phyloP scores from a whole-genome alignment of 2,329 filamentous ascomycete genomes.

The Alternaria atra region DNA sequence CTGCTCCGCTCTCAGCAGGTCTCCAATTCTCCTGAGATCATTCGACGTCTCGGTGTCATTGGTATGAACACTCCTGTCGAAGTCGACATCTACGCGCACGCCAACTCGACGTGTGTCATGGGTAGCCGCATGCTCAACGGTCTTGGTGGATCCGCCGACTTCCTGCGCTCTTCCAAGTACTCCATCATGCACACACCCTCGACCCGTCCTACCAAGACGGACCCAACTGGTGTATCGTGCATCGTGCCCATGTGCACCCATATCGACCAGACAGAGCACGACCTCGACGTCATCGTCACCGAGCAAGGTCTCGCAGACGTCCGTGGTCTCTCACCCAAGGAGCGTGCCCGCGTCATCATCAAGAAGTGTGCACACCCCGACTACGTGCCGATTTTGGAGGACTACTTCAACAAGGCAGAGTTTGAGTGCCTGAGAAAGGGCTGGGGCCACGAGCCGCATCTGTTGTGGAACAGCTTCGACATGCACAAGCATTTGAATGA shows the following conservation, averaged over 20 bases:
- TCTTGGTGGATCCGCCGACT: slow-evolving; percentile 82
- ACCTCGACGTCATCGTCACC: slow-evolving; percentile 87
- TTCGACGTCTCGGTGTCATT: slow-evolving; percentile 84
- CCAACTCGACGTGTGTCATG: slow-evolving; percentile 90
- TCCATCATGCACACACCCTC: slow-evolving; percentile 93
- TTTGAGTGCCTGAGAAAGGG: slow-evolving; percentile 85
- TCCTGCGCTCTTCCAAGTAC: slow-evolving; percentile 81
- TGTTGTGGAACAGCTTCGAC: slow-evolving; percentile 86
- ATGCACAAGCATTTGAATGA: slow-evolving; percentile 85
- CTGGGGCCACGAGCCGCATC: slow-evolving; percentile 88
- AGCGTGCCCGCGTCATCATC: slow-evolving; percentile 86
- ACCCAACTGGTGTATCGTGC: slow-evolving; percentile 82
- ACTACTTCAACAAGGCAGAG: slow-evolving; percentile 87
- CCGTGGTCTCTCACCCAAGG: slow-evolving; percentile 78
- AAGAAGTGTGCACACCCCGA: slow-evolving; percentile 86
- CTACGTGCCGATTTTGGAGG: slow-evolving; percentile 81
- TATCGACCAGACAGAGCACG: slow-evolving; percentile 91
- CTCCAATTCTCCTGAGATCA: slow-evolving; percentile 90
- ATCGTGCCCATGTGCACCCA: slow-evolving; percentile 96
- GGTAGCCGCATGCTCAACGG: slow-evolving; percentile 88
- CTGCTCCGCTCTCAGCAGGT: slow-evolving; percentile 88
- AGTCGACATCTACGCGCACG: slow-evolving; percentile 93
- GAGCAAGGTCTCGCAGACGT: slow-evolving; percentile 84
- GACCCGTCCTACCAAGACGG: slow-evolving; percentile 80
- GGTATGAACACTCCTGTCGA: slow-evolving; percentile 96